Base-by-base conservation (phyloP, 2,329 filamentous ascomycete genomes). In the Scedosporium boydii region DNA sequence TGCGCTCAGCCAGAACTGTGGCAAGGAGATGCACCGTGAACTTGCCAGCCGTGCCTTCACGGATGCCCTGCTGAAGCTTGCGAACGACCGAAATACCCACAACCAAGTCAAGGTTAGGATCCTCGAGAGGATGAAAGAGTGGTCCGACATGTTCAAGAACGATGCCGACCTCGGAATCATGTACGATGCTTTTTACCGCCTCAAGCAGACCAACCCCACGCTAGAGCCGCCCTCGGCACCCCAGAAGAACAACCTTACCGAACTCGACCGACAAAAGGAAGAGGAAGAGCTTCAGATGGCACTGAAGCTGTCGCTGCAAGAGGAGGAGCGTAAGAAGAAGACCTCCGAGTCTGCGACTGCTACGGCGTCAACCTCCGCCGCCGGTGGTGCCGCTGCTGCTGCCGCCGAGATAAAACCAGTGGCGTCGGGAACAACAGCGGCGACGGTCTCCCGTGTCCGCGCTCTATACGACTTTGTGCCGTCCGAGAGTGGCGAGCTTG, bases 251-350 rank as follows among this genome's bases (percentile, higher is more conserved):
- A 87, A 91, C 68, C 91, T 99, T 65, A 97, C 93, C 56, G 89
- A 96, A 41, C 69, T 89, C 57, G 95, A 99, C 75, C 85, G 95
- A 66, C 89, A 91, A 75, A 96, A 96, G 76, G 95, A 99, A 75
- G 95, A 99, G 65, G 93, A 98, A 59, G 95, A 99, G 76, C 79
- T 99, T 62, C 95, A 98, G 74, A 96, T 97, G 86, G 95, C 95
- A 1, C 81, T 99, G 58, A 93, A 89, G 70, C 81, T 99, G 70
- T 97, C 92, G 53, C 84, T 99, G 69, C 91, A 96, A 73, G 95
- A 99, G 65, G 93, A 96, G 70, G 82, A 84, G 67, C 78, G 80
- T 65, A 86, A 87, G 72, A 81, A 82, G 72, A 73, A 78, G 66
- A 69, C 75, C 6, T 72, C 76, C 5, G 72, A 73, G 42, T 72